Evolutionary conservation across 2,329 filamentous ascomycete genomes (phyloP).

Genomic region (Alternaria sp.): DNA sequence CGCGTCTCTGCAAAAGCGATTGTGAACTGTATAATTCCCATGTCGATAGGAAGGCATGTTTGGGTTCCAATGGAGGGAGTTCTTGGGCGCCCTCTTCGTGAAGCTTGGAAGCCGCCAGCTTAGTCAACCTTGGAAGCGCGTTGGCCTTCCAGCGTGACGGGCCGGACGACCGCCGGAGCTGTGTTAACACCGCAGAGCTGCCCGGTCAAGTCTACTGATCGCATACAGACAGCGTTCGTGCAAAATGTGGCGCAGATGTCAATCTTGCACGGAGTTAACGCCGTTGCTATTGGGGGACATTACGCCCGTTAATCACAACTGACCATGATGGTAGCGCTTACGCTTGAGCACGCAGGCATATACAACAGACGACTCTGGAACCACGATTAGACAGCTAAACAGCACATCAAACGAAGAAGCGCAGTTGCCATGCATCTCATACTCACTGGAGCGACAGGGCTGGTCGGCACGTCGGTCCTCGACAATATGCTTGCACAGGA

Average conservation of each 20-base stretch:
- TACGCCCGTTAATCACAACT: neutral
- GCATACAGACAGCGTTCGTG: neutral
- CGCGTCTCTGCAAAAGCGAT: neutral
- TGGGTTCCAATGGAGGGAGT: neutral
- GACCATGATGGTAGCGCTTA: neutral
- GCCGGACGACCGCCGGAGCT: conserved; percentile 18
- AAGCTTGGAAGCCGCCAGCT: conserved; percentile 9
- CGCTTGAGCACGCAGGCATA: neutral
- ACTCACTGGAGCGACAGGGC: conserved; percentile 56
- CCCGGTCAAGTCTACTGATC: neutral
- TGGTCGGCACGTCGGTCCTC: conserved; percentile 52
- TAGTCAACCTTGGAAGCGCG: conserved; percentile 14
- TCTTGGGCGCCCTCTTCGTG: conserved; percentile 2
- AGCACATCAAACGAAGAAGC: neutral
- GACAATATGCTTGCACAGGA: conserved; percentile 48
- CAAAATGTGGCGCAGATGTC: neutral
- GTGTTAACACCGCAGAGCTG: neutral
- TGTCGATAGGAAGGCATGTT: conserved; percentile 9
- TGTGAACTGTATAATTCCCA: conserved; percentile 5
- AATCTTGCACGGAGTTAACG: neutral
- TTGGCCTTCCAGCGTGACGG: neutral
- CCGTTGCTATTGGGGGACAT: neutral
- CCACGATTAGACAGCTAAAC: neutral
- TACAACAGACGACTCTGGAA: neutral
- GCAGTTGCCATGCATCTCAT: conserved; percentile 50